phyloP scores from a whole-genome alignment of 139 green algal genomes.

The Klebsormidium nitens region DNA sequence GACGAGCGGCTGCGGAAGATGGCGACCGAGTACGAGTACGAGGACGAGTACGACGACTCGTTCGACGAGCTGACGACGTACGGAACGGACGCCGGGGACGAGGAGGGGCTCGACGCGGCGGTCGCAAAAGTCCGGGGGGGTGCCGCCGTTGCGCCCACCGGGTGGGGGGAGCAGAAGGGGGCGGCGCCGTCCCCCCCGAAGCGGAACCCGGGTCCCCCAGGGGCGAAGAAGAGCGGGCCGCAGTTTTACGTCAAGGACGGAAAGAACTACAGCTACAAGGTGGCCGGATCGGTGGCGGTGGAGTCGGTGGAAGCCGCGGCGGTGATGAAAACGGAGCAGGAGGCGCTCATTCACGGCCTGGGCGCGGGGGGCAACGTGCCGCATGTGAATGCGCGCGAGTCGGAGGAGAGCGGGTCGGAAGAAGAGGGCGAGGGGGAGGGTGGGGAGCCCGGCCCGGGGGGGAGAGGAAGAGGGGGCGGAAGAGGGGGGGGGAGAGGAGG shows the following conservation, averaged over 20 bases:
- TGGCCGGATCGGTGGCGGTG: slow-evolving; percentile 23
- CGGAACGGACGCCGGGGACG: slow-evolving; percentile 10
- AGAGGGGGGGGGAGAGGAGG: slow-evolving; percentile 23
- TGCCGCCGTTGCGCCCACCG: background rate
- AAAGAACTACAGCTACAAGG: slow-evolving; percentile 45
- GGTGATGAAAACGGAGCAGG: slow-evolving; percentile 18
- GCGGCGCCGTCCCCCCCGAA: background rate
- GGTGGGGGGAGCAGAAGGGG: background rate
- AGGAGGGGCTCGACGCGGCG: slow-evolving; percentile 4
- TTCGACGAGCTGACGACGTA: slow-evolving; percentile 33
- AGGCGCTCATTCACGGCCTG: slow-evolving; percentile 27
- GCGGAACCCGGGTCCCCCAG: too few relatives aligned
- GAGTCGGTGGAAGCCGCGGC: slow-evolving; percentile 13
- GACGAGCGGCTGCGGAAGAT: background rate
- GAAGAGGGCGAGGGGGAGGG: too few relatives aligned
- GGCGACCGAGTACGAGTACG: slow-evolving; percentile 33
- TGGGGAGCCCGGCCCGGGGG: slow-evolving; percentile 8
- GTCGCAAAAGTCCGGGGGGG: background rate
- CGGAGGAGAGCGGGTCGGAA: background rate
- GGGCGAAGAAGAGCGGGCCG: background rate
- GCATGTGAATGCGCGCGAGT: background rate
- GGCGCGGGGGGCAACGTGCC: slow-evolving; percentile 29
- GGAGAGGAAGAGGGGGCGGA: slow-evolving; percentile 16
- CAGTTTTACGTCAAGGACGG: slow-evolving; percentile 42
- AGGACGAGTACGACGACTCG: slow-evolving; percentile 44